Evolutionary conservation across 2,329 filamentous ascomycete genomes (phyloP), one percentile per base, ranked within the genome.

Genomic region (Annulohypoxylon truncatum): DNA sequence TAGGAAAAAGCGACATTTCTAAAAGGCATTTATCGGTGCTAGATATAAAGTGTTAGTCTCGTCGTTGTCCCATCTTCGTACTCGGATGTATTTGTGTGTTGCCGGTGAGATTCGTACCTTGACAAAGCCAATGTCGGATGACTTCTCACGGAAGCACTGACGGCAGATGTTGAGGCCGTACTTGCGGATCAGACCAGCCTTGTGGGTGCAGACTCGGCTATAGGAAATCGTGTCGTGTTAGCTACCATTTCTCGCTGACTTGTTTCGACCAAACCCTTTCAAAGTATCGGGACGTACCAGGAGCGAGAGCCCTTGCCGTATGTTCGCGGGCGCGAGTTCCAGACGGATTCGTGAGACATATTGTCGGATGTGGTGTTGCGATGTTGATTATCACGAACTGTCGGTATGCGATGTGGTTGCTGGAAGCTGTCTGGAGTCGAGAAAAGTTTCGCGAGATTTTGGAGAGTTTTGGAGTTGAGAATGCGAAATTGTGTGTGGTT

Each of bases 131-230:
- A 91, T 91, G 79, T 91, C 89, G 81, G 87, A 82, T 74, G 87
- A 82, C 86, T 90, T 90, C 85, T 91, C 89, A 79, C 89, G 87
- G 87, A 91, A 92, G 87, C 89, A 92, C 82, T 92, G 89, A 87
- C 89, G 89, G 88, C 89, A 92, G 81, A 92, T 89, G 85, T 97
- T 93, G 78, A 97, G 89, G 81, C 96, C 95, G 87, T 99, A 99
- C 88, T 99, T 99, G 88, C 96, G 94, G 90, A 99, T 97, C 77
- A 99, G 90, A 96, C 96, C 96, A 80, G 96, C 95, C 81, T 89
- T 90, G 92, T 99, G 95, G 81, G 94, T 93, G 93, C 87, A 89
- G 80, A 89, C 85, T 72, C 87, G 87, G 87, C 87, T 89, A 74
- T 73, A 74, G 47, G 38, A 68, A 9, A 59, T 54, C 63, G 68